Conservation (phyloP, 108 stramenopile species). For the Skeletonema grethae region DNA sequence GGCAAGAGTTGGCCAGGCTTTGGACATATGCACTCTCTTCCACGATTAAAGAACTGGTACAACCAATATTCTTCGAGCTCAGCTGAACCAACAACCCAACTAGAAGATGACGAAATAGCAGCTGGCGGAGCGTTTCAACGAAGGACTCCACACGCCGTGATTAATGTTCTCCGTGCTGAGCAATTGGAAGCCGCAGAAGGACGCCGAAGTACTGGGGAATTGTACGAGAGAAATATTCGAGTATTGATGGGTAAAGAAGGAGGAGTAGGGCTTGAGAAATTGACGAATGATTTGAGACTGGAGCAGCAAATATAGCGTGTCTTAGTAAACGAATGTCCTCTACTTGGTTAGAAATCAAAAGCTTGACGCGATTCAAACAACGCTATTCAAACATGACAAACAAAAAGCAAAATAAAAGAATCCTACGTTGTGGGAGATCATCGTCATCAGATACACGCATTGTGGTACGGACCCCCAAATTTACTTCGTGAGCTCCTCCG, state of each 20-base stretch:
- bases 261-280: conserved; percentile 58
- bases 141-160: conserved; percentile 78
- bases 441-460: too few species aligned
- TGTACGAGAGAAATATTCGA: conserved; percentile 73
- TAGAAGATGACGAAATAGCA: conserved; percentile 64
- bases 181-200: conserved; percentile 81
- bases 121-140: conserved; percentile 87
- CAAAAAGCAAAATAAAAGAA: too few species aligned
- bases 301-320: conserved; percentile 43
- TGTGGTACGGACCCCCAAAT: too few species aligned
- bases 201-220: conserved; percentile 46
- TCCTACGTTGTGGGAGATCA: too few species aligned
- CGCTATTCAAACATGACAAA: too few species aligned
- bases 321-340: not conserved
- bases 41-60: conserved; percentile 73
- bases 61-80: conserved; percentile 18
- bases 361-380: too few species aligned
- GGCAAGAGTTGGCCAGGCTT: conserved; percentile 83
- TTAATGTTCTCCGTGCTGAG: conserved; percentile 80
- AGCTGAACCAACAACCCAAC: not conserved
- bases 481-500: too few species aligned
- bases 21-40: conserved; percentile 86
- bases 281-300: conserved; percentile 57
- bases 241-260: conserved; percentile 48
- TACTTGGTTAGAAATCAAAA: too few species aligned